These are phyloP conservation scores for Sugiyamaella castrensis DNA, from an alignment of 1,139 yeast genomes.

Conservation along the genomic window DNA sequence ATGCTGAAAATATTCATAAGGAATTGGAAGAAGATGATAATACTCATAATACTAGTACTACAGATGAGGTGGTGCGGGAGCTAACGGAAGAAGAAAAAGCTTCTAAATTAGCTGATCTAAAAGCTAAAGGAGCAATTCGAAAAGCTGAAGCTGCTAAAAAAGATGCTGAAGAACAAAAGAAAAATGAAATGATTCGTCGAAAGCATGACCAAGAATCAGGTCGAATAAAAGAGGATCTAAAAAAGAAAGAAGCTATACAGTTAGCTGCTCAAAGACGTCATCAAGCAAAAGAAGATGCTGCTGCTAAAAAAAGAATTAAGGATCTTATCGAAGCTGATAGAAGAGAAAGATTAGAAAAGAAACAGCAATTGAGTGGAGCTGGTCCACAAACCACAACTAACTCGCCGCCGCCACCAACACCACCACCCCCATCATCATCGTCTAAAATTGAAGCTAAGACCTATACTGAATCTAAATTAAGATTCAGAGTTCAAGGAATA, in stretches of 20 bases:
- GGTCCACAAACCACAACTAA: conserved; percentile 9
- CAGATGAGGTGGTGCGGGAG: conserved; percentile 9
- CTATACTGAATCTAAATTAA: conserved; percentile 35
- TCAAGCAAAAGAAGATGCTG: conserved; percentile 35
- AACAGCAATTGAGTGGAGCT: conserved; percentile 15
- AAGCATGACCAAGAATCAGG: conserved; percentile 36
- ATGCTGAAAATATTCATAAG: conserved; percentile 15
- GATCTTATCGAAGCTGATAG: conserved; percentile 40
- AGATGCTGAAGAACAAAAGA: conserved; percentile 32
- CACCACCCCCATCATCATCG: conserved; percentile 17
- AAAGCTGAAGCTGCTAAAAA: conserved; percentile 34
- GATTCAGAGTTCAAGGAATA: conserved; percentile 33
- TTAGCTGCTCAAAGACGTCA: conserved; percentile 36
- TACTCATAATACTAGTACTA: conserved; percentile 8
- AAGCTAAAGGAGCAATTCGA: conserved; percentile 32
- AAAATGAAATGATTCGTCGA: conserved; percentile 34
- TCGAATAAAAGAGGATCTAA: conserved; percentile 34
- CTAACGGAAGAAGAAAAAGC: conserved; percentile 35
- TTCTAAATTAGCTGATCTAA: conserved; percentile 32
- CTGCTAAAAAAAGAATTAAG: conserved; percentile 37
- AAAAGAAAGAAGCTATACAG: conserved; percentile 35
- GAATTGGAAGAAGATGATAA: conserved; percentile 8
- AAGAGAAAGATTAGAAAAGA: conserved; percentile 32
- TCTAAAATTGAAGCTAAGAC: conserved; percentile 20
- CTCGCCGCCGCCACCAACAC: conserved; percentile 15